Evolutionary conservation across 1,284 basidiomycete genomes (phyloP).

Genomic region (Omphalotus olearius): DNA sequence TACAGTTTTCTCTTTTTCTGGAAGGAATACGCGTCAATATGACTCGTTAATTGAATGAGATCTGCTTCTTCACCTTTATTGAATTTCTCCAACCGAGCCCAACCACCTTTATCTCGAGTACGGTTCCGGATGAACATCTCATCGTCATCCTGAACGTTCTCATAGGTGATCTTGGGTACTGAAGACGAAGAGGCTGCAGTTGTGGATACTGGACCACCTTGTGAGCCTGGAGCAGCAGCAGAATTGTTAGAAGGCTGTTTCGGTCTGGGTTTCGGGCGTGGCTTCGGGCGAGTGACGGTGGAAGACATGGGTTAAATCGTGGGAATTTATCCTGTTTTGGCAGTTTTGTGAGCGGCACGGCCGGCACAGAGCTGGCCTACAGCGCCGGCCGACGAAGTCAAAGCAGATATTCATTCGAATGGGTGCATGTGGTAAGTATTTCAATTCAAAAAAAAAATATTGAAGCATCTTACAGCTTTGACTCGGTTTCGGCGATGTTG

Average conservation of each 20-base stretch:
- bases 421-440: too few species aligned
- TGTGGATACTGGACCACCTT: conserved; percentile 13
- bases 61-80: conserved; percentile 40
- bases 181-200: conserved; percentile 19
- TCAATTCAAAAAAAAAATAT: too few species aligned
- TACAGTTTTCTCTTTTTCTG: conserved; percentile 4
- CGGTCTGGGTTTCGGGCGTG: conserved; percentile 51
- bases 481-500: too few species aligned
- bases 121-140: conserved; percentile 62
- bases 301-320: neutral
- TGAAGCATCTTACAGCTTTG: too few species aligned
- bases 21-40: conserved; percentile 2
- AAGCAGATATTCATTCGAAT: too few species aligned
- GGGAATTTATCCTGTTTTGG: neutral
- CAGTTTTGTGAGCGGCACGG: too few species aligned
- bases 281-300: conserved; percentile 30
- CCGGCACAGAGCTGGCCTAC: too few species aligned
- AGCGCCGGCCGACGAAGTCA: too few species aligned
- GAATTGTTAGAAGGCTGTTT: conserved; percentile 17
- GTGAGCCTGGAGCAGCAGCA: conserved; percentile 14
- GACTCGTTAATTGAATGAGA: conserved; percentile 12
- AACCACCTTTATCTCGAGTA: conserved; percentile 45
- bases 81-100: conserved; percentile 52
- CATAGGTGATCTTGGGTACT: conserved; percentile 17
- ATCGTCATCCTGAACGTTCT: conserved; percentile 48